These are phyloP conservation scores for Prunus persica DNA, from an alignment of 306 rosid genomes.

Conservation along the genomic window DNA sequence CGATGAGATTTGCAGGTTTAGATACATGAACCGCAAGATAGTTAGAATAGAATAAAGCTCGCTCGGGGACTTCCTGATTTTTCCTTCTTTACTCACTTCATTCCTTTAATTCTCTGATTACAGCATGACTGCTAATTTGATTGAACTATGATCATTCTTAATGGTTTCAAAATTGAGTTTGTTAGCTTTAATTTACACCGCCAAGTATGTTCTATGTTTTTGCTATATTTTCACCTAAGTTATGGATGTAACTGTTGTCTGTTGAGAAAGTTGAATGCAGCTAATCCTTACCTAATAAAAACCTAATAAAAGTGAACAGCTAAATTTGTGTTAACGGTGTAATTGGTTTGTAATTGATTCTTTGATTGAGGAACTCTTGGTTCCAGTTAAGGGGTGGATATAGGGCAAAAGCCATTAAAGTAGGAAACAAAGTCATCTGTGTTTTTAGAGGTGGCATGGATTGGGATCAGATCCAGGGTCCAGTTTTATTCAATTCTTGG, in stretches of 20 bases:
- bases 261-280: background rate
- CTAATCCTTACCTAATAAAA: background rate
- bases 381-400: background rate
- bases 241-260: background rate
- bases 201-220: background rate
- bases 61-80: background rate
- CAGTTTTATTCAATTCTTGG: background rate
- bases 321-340: background rate
- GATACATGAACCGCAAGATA: constrained; percentile 47
- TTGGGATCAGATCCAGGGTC: background rate
- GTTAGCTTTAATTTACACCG: background rate
- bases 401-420: background rate
- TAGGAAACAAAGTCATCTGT: background rate
- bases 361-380: background rate
- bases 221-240: background rate
- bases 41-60: constrained; percentile 68
- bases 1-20: constrained; percentile 82
- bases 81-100: constrained; percentile 11
- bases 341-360: background rate
- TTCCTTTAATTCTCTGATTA: constrained; percentile 28
- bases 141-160: constrained; percentile 14
- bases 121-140: constrained; percentile 32
- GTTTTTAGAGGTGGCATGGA: background rate
- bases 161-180: constrained; percentile 13
- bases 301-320: background rate